Evolutionary conservation across 179 eudicot species (phyloP), one percentile per base, ranked within the genome.

Genomic region (Spinacia oleracea): DNA sequence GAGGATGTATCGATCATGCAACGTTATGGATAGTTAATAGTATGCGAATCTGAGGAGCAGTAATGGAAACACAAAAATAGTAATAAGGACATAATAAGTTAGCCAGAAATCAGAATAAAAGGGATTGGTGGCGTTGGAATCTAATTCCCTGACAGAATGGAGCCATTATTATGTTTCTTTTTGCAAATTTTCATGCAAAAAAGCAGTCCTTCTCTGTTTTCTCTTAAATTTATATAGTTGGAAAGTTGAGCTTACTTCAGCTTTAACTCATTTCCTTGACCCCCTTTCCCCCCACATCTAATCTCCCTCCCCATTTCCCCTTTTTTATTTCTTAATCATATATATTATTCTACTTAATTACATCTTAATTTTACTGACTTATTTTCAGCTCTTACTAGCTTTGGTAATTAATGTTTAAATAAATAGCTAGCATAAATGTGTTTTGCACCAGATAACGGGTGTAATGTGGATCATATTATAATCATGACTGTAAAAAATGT

Each of bases 61-160:
- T 58, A 34, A 70, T 81, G 79, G 76, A 60, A 75, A 27, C 43
- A 69, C 63, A 72, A 48, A 63, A 51, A 78, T 35, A 56, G 21
- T 15, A 46, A 48, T 3, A 15, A 77, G 23, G 20, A 32, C 21
- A 51, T 21, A 48, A 34, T 35, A 77, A 43, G 53, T 23, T 46
- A 29, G 29, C 38, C 68, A 74, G 73, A 42, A 56, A 48, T 38
- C 68, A 74, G 73, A 42, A 56, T 27, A 9, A 68, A 76, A 76
- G 72, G 67, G 66, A 79, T 71, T 80, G 53, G 68, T 84, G 86
- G 86, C 60, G 63, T 25, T 29, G 86, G 86, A 84, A 84, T 84
- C 86, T 81, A 84, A 84, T 84, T 84, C 86, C 86, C 84, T 81
- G 84, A 84, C 86, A 84, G 56, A 81, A 81, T 78, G 77, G 82